Evolutionary conservation across 208 protist genomes (phyloP).

Genomic region (Leishmania aethiopica): DNA sequence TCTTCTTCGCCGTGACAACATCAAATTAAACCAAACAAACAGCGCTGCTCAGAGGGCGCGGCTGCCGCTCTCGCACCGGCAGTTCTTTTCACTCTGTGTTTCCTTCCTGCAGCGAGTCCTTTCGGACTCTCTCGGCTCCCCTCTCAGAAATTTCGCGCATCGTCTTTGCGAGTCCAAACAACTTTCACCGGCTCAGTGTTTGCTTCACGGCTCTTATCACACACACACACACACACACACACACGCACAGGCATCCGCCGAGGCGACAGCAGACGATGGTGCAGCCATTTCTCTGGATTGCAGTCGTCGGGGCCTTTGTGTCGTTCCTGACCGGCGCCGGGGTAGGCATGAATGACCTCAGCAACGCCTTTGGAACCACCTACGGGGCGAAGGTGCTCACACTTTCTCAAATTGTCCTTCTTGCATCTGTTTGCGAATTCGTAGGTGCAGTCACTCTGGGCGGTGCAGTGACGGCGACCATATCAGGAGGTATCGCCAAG

Average conservation of each 20-base stretch:
- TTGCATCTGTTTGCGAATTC: conserved; percentile 88
- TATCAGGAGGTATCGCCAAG: conserved; percentile 77
- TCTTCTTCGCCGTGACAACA: not conserved
- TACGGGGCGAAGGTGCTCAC: conserved; percentile 86
- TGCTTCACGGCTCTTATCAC: not conserved
- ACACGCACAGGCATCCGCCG: not conserved
- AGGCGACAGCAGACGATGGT: conserved; percentile 13
- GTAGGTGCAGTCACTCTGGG: conserved; percentile 71
- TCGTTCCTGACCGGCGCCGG: conserved; percentile 78
- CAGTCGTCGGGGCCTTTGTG: conserved; percentile 71
- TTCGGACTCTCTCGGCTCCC: not conserved
- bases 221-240: not conserved
- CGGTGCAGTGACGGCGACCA: conserved; percentile 75
- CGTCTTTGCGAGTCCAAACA: too few species aligned
- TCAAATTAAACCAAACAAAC: not conserved
- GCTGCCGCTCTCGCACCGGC: not conserved
- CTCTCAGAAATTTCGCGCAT: not conserved
- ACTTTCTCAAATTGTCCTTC: conserved; percentile 71
- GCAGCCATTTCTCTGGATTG: conserved; percentile 77
- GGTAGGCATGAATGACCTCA: conserved; percentile 92
- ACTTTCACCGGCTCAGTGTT: too few species aligned
- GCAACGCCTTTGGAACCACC: conserved; percentile 91
- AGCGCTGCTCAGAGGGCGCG: not conserved
- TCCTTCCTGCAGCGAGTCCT: not conserved
- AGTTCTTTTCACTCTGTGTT: not conserved